phyloP scores from a whole-genome alignment of 805 yeast genomes.

The Maudiozyma turicensis region DNA sequence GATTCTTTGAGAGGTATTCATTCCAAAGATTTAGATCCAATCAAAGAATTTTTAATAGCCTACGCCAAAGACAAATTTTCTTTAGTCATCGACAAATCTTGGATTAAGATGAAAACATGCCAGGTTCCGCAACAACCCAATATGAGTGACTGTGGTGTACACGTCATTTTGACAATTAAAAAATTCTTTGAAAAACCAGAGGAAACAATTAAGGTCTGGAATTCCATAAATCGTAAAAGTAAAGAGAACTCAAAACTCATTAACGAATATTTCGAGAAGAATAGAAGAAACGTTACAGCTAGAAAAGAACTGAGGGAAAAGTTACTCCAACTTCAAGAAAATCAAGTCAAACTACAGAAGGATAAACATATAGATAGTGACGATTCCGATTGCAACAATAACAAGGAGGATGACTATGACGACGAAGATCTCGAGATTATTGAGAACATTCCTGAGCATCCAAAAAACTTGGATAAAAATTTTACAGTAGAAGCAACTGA shows the following conservation, averaged over 20 bases:
- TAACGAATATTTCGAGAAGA: constrained; percentile 23
- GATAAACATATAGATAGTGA: constrained; percentile 1
- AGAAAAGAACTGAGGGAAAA: constrained; percentile 21
- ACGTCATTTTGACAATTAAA: constrained; percentile 64
- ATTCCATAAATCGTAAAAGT: constrained; percentile 14
- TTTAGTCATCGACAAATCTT: constrained; percentile 36
- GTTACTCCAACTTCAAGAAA: constrained; percentile 15
- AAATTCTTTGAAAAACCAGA: constrained; percentile 44
- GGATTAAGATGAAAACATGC: constrained; percentile 40
- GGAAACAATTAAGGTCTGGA: constrained; percentile 44
- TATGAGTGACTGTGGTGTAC: constrained; percentile 91
- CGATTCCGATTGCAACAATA: constrained; percentile 5
- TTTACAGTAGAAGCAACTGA: no score
- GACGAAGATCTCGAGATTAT: constrained; percentile 27
- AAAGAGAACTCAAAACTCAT: constrained; percentile 11
- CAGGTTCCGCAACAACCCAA: constrained; percentile 78
- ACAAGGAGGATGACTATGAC: constrained; percentile 3
- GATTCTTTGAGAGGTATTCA: constrained; percentile 61
- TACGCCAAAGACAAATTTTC: constrained; percentile 61
- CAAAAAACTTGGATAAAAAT: no score
- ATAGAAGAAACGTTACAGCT: constrained; percentile 15
- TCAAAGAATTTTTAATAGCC: constrained; percentile 49
- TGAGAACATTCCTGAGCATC: constrained; percentile 10
- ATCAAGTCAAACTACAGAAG: constrained; percentile 9
- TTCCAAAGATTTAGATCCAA: constrained; percentile 45